Evolutionary conservation across 1,139 yeast genomes (phyloP), one percentile per base, ranked within the genome.

Genomic region (Zygosaccharomyces pseudobailii): DNA sequence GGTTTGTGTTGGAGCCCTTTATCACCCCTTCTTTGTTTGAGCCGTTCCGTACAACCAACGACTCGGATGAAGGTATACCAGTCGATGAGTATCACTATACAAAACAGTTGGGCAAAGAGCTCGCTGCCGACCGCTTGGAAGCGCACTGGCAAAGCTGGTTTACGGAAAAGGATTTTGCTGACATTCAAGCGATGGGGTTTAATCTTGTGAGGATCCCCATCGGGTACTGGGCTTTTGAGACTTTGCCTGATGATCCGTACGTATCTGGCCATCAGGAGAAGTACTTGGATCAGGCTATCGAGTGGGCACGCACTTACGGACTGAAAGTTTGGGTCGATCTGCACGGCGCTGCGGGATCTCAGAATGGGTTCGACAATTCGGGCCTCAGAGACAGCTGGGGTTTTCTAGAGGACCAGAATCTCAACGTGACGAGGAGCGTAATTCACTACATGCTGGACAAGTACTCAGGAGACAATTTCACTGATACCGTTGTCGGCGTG

Each of bases 331-430:
- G 96, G 96, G 75, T 90, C 46, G 98, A 90, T 67, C 71, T 90
- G 58, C 98, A 90, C 66, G 97, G 97, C 49, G 94, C 88, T 25
- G 94, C 97, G 41, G 97, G 97, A n/a, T 86, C 96, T 20, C 97
- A 90, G 69, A 90, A 90, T 65, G 97, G 97, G 20, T 90, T 90
- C 65, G 98, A 92, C 67, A 90, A 90, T 71, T 87, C 96, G 8
- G 98, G 98, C 20, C 71, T 79, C 52, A 77, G 97, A 59, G 96
- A 87, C 61, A 53, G 62, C 5, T 59, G 76, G 48, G 71, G 71
- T 7, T 88, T 84, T 79, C 82, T 82, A 66, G 66, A 78, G 47
- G 70, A 73, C 39, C 82, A 79, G 1, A 66, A 68, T 34, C 68
- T 78, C 43, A 66, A 67, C 45, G 50, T 60, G n/a, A 62, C 66